These are phyloP conservation scores for Pichia sorboxylosa DNA, from an alignment of 1,139 yeast genomes.

Conservation along the genomic window DNA sequence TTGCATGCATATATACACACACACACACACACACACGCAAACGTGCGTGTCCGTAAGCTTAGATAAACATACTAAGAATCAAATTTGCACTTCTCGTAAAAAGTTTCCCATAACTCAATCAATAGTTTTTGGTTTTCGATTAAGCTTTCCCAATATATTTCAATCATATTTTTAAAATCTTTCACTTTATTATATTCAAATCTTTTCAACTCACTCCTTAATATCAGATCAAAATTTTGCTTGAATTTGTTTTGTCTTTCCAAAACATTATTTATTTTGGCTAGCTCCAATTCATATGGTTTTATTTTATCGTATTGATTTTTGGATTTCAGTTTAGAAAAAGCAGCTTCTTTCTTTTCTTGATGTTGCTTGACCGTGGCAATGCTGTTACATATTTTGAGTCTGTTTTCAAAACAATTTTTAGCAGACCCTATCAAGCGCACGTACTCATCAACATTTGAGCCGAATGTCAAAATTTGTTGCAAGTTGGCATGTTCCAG, in stretches of 20 bases:
- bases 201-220: constrained; percentile 53
- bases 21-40: too few species aligned
- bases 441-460: constrained; percentile 79
- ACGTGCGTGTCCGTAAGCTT: too few species aligned
- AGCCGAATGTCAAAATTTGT: constrained; percentile 77
- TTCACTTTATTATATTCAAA: constrained; percentile 70
- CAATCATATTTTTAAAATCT: constrained; percentile 85
- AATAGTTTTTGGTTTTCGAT: constrained; percentile 92
- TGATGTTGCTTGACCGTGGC: constrained; percentile 36
- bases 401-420: constrained; percentile 64
- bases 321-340: constrained; percentile 23
- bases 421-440: constrained; percentile 69
- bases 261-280: constrained; percentile 46
- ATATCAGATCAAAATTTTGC: constrained; percentile 30
- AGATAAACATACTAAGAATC: too few species aligned
- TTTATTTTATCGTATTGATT: constrained; percentile 30
- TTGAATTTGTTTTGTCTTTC: constrained; percentile 18
- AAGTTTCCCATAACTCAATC: constrained; percentile 92
- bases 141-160: constrained; percentile 79
- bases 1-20: too few species aligned
- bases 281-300: constrained; percentile 45
- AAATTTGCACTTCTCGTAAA: constrained; percentile 39
- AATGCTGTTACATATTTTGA: constrained; percentile 53
- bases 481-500: constrained; percentile 73
- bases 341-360: constrained; percentile 34